Percentiles rank a stretch among this genome's conserved stretches.
Conservation (phyloP, 345 rosid species). For the Brassica incana region DNA sequence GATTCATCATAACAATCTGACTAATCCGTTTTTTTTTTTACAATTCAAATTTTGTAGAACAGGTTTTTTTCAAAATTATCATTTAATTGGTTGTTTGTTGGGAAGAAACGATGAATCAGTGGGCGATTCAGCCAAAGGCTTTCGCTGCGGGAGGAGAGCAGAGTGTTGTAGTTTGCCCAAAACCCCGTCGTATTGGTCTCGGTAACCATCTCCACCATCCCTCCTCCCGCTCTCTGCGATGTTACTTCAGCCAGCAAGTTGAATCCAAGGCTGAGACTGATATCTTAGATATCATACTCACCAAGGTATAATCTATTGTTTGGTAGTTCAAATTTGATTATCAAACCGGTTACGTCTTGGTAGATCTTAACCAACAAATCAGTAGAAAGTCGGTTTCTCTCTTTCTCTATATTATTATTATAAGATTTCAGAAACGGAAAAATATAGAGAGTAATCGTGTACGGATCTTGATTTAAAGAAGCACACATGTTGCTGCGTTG, state of each 20-base stretch:
- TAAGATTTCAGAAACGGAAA: background rate
- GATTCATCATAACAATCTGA: background rate
- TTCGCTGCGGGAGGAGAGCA: constrained; percentile 60
- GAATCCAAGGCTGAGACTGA: constrained; percentile 75
- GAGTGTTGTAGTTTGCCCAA: constrained; percentile 71
- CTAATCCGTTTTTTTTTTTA: background rate
- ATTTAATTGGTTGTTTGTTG: background rate
- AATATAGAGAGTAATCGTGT: constrained; percentile 22
- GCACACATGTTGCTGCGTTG: constrained; percentile 26
- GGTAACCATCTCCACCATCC: constrained; percentile 43
- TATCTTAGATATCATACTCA: constrained; percentile 75
- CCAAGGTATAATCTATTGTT: constrained; percentile 50
- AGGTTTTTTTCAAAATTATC: background rate
- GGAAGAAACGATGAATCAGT: constrained; percentile 54
- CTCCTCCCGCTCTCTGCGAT: constrained; percentile 54
- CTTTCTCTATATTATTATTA: background rate
- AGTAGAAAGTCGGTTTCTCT: constrained; percentile 29
- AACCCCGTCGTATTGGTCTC: constrained; percentile 71
- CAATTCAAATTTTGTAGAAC: background rate
- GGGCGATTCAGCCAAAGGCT: constrained; percentile 54
- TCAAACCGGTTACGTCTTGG: constrained; percentile 29
- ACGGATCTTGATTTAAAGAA: constrained; percentile 13
- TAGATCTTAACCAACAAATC: background rate
- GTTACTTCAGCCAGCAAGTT: constrained; percentile 72
- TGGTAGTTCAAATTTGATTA: constrained; percentile 31